Evolutionary conservation across 495 filamentous ascomycete species (phyloP).

Genomic region (Podospora pseudoanserina): DNA sequence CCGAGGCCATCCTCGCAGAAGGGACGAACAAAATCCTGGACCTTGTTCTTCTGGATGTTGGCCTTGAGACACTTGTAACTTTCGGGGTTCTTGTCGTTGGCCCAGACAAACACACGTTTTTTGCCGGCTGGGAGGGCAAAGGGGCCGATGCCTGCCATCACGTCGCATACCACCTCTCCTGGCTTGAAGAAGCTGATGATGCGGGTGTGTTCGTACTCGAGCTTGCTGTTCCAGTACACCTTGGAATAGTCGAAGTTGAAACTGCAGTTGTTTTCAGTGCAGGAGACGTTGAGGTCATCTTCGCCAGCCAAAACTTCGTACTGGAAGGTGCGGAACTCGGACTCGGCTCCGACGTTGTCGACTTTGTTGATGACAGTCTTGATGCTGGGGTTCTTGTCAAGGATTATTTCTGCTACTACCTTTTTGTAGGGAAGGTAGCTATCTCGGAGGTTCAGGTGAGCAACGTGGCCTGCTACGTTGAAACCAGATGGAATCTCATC

Average conservation of each 20-base stretch:
- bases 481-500: constrained; percentile 83
- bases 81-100: constrained; percentile 94
- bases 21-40: constrained; percentile 65
- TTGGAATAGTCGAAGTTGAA: constrained; percentile 76
- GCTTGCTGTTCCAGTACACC: constrained; percentile 94
- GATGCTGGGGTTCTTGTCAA: constrained; percentile 78
- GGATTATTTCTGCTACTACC: constrained; percentile 74
- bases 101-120: constrained; percentile 89
- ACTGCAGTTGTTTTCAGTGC: constrained; percentile 58
- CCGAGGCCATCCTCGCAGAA: constrained; percentile 74
- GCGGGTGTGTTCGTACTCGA: constrained; percentile 82
- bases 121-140: constrained; percentile 92
- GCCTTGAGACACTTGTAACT: constrained; percentile 67
- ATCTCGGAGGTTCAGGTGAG: constrained; percentile 82
- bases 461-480: constrained; percentile 81
- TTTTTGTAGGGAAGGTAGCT: constrained; percentile 76
- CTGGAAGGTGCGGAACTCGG: constrained; percentile 84
- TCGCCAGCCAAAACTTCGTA: constrained; percentile 88
- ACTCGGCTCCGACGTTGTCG: constrained; percentile 78
- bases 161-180: constrained; percentile 88
- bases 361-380: constrained; percentile 94
- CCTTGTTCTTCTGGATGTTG: constrained; percentile 75
- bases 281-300: constrained; percentile 73
- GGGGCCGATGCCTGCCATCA: constrained; percentile 96
- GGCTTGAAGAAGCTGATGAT: constrained; percentile 72